Evolutionary conservation across 2,329 filamentous ascomycete genomes (phyloP).

Genomic region (Decorospora gaudefroyi): DNA sequence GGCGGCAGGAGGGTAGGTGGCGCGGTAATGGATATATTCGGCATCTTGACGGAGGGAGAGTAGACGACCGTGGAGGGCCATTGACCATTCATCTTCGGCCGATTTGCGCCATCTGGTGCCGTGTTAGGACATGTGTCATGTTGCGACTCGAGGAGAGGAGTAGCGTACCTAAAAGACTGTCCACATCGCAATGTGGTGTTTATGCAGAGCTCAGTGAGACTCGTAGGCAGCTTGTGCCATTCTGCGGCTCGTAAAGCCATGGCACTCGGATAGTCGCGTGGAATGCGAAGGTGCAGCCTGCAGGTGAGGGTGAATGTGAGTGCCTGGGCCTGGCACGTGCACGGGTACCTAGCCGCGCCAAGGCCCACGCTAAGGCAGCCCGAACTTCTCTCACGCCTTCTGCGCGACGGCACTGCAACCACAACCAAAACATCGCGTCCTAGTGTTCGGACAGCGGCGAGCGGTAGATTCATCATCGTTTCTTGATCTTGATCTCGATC

Average conservation of each 20-base stretch:
- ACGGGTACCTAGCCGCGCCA: slow-evolving; percentile 23
- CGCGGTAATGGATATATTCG: slow-evolving; percentile 77
- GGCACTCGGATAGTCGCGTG: too few species aligned
- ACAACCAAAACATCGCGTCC: slow-evolving; percentile 25
- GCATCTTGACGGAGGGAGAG: slow-evolving; percentile 83
- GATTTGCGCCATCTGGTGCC: slow-evolving; percentile 77
- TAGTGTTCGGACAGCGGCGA: slow-evolving; percentile 18
- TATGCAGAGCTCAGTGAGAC: slow-evolving; percentile 83
- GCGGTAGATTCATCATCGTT: slow-evolving; percentile 10
- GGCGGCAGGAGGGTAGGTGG: slow-evolving; percentile 58
- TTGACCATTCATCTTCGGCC: slow-evolving; percentile 81
- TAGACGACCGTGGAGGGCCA: slow-evolving; percentile 82
- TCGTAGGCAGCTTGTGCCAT: slow-evolving; percentile 87
- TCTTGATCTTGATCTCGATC: slow-evolving; percentile 19
- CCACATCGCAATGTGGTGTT: slow-evolving; percentile 93
- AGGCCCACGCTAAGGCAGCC: slow-evolving; percentile 20
- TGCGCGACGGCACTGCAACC: slow-evolving; percentile 17
- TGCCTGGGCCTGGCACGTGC: slow-evolving; percentile 10
- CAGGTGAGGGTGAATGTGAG: slow-evolving; percentile 6
- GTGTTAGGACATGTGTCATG: slow-evolving; percentile 10
- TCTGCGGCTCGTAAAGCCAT: slow-evolving; percentile 63
- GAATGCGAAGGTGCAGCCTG: too few species aligned
- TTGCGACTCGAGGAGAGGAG: background rate
- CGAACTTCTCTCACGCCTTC: slow-evolving; percentile 25
- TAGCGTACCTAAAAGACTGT: slow-evolving; percentile 77